Conservation (phyloP, 306 rosid genomes). For the Malus sylvestris region DNA sequence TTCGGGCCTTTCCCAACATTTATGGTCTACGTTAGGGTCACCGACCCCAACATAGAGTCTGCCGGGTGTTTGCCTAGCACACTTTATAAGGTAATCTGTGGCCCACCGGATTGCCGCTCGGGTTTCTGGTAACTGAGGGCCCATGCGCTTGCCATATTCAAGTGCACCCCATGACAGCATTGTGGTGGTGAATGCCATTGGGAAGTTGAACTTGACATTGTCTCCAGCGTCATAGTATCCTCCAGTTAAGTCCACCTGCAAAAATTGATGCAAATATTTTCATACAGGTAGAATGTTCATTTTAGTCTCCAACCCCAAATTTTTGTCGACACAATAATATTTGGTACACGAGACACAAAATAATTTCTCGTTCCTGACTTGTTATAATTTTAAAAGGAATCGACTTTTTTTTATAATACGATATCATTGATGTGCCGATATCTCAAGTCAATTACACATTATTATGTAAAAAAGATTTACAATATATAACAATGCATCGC, state of each 20-base stretch:
- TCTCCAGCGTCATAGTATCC: constrained; percentile 97
- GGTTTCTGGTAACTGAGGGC: constrained; percentile 42
- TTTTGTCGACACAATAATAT: background rate
- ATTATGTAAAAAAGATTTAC: too few species aligned
- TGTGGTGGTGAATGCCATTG: constrained; percentile 88
- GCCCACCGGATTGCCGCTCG: constrained; percentile 74
- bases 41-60: constrained; percentile 85
- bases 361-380: too few species aligned
- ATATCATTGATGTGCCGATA: too few species aligned
- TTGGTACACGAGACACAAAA: background rate
- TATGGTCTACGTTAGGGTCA: constrained; percentile 71
- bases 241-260: constrained; percentile 79
- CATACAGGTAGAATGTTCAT: background rate
- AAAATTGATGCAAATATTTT: background rate
- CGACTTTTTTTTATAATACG: too few species aligned
- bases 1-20: constrained; percentile 95
- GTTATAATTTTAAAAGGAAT: too few species aligned
- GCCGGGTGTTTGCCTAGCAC: constrained; percentile 64
- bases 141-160: constrained; percentile 73
- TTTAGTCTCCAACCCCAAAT: background rate
- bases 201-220: constrained; percentile 85
- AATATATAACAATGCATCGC: too few species aligned
- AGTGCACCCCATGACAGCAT: constrained; percentile 81
- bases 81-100: constrained; percentile 65
- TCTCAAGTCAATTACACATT: too few species aligned